phyloP scores from a whole-genome alignment of 2,329 filamentous ascomycete genomes.

The Phialophora expanda region DNA sequence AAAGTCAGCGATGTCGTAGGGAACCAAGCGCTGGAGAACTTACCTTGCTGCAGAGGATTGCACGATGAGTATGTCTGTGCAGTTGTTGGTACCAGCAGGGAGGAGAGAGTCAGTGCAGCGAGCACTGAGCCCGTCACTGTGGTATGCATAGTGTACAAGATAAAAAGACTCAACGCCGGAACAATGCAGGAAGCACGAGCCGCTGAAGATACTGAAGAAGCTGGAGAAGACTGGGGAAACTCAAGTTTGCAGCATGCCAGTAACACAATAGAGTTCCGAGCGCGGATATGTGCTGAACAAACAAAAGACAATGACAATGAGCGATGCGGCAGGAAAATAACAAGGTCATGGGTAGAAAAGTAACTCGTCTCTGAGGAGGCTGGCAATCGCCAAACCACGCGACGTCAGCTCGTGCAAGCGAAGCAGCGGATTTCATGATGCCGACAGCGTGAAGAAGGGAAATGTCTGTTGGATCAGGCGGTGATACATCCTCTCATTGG shows the following conservation, averaged over 20 bases:
- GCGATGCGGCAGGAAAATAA: constrained; percentile 15
- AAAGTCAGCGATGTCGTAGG: constrained; percentile 8
- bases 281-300: constrained; percentile 13
- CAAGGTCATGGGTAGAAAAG: constrained; percentile 14
- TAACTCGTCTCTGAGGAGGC: constrained; percentile 19
- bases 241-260: constrained; percentile 18
- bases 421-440: constrained; percentile 10
- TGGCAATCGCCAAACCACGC: constrained; percentile 21
- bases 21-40: constrained; percentile 26
- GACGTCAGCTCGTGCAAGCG: constrained; percentile 24
- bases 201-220: constrained; percentile 8
- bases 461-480: constrained; percentile 1
- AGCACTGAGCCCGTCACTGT: constrained; percentile 24
- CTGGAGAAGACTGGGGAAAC: constrained; percentile 19
- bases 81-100: constrained; percentile 36
- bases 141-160: constrained; percentile 31
- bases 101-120: constrained; percentile 27
- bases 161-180: constrained; percentile 27
- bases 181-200: constrained; percentile 31
- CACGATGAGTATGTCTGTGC: constrained; percentile 54
- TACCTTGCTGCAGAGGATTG: constrained; percentile 50
- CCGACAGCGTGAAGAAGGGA: constrained; percentile 8
- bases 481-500: constrained; percentile 16
- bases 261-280: constrained; percentile 11
- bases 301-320: constrained; percentile 3